Base-by-base conservation (phyloP, 768 basidiomycete species). In the Amanita rimosa region DNA sequence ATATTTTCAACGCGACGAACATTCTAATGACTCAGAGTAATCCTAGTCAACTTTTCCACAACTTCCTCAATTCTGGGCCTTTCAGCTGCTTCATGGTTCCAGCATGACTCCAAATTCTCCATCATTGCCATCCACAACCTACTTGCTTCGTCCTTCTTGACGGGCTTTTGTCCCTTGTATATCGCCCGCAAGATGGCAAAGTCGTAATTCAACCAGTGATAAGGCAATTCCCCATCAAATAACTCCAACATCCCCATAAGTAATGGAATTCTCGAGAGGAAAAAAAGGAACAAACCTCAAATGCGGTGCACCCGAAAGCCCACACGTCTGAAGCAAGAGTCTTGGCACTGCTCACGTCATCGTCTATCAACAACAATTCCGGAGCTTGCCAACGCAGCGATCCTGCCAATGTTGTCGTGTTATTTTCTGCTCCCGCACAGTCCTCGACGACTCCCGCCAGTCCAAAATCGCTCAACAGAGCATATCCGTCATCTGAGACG, bases 381-480 rank as follows among this genome's bases (percentile, higher is more conserved):
- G 64, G 62, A 1, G 64, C 62, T 40, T 58, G 55, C 62, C 64
- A 66, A 27, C 65, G 58, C 13, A 63, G 52, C 3, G 56, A 52
- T 29, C 63, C 60, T 14, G 52, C 57, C 42, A 34, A 45, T 16
- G 51, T 48, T 29, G 58, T 58, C 14, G 57, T 62, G 46, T 50
- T 51, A 11, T 64, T 62, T 31, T 54, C 55, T 27, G 47, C 59
- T 33, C 36, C 60, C 10, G 52, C 40, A 14, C 62, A 54, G 19
- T 65, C 61, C 9, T 64, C 60, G 37, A 65, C 57, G 40, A 61
- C 50, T 22, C 57, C 53, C 6, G 66, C 62, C 8, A 67, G 57
- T 1, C 66, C 65, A 50, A 67, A 65, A 48, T 67, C 66, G 26
- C 54, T 56, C 26, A 67, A 50, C 6, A 63, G 57, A 5, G 60